phyloP scores from a whole-genome alignment of 208 protist genomes.

The Trypanosoma scelopori region DNA sequence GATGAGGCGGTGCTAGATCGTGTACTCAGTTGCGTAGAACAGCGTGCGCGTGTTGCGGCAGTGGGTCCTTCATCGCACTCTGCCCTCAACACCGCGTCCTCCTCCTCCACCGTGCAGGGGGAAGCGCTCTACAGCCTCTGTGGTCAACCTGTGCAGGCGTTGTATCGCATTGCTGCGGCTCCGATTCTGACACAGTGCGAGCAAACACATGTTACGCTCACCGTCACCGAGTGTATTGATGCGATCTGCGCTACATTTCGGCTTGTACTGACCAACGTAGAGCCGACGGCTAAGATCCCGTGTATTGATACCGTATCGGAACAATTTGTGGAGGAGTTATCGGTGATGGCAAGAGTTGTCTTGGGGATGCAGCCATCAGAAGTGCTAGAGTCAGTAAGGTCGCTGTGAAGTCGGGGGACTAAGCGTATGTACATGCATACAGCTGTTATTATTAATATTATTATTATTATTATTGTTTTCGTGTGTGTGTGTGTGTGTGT shows the following conservation, averaged over 20 bases:
- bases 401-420: too few relatives aligned
- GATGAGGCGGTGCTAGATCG: background rate
- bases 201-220: too few relatives aligned
- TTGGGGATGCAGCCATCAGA: background rate
- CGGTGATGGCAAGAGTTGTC: conserved; percentile 1
- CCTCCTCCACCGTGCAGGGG: background rate
- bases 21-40: background rate
- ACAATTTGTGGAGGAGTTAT: background rate
- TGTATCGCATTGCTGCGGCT: background rate
- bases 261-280: background rate
- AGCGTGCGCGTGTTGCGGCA: background rate
- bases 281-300: background rate
- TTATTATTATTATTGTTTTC: too few relatives aligned
- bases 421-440: too few relatives aligned
- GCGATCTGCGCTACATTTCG: background rate
- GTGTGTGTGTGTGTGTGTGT: too few relatives aligned
- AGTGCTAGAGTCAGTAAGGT: background rate
- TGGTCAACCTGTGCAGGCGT: background rate
- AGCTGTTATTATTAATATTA: too few relatives aligned
- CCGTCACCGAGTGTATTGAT: background rate
- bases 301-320: background rate
- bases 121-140: background rate
- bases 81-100: background rate
- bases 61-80: background rate
- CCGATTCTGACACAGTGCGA: too few relatives aligned